Percentiles rank a stretch among this genome's conserved stretches.
These are phyloP conservation scores for Amanita thiersii DNA, from an alignment of 768 basidiomycete genomes.

Conservation along the genomic window DNA sequence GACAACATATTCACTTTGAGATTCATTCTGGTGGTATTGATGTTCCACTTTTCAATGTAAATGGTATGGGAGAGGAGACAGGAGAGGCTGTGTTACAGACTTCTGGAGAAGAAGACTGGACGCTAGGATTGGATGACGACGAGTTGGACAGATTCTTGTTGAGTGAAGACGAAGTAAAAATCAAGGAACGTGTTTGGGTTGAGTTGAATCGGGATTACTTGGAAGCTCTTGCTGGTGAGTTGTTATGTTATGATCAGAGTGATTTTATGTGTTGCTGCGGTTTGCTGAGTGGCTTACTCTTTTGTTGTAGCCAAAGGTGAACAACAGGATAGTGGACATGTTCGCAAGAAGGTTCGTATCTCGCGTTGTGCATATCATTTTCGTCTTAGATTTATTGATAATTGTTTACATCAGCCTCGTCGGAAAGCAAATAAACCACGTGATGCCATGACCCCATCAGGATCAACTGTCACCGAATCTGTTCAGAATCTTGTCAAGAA, in stretches of 20 bases:
- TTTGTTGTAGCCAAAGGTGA: slow-evolving; percentile 58
- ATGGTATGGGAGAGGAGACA: neutral
- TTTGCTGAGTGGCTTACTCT: slow-evolving; percentile 36
- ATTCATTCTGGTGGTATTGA: too few species aligned
- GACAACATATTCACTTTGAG: neutral
- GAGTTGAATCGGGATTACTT: slow-evolving; percentile 90
- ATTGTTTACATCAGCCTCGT: slow-evolving; percentile 34
- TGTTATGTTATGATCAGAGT: too few species aligned
- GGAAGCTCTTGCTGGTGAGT: slow-evolving; percentile 77
- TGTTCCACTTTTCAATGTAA: neutral
- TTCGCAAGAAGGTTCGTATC: slow-evolving; percentile 77
- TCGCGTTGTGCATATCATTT: slow-evolving; percentile 24
- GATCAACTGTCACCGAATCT: slow-evolving; percentile 67
- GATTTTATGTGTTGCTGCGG: slow-evolving; percentile 18
- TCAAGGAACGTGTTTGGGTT: slow-evolving; percentile 92
- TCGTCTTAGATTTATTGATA: slow-evolving; percentile 14
- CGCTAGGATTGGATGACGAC: slow-evolving; percentile 80
- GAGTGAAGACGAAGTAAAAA: slow-evolving; percentile 69
- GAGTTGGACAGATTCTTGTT: slow-evolving; percentile 80
- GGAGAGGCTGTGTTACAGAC: slow-evolving; percentile 46
- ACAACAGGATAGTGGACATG: slow-evolving; percentile 44
- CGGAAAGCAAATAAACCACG: slow-evolving; percentile 63
- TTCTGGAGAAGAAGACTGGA: slow-evolving; percentile 43
- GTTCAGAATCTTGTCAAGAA: slow-evolving; percentile 76
- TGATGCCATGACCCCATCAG: slow-evolving; percentile 65